phyloP scores from a whole-genome alignment of 352 stramenopile genomes.

The Pythium guiyangense region DNA sequence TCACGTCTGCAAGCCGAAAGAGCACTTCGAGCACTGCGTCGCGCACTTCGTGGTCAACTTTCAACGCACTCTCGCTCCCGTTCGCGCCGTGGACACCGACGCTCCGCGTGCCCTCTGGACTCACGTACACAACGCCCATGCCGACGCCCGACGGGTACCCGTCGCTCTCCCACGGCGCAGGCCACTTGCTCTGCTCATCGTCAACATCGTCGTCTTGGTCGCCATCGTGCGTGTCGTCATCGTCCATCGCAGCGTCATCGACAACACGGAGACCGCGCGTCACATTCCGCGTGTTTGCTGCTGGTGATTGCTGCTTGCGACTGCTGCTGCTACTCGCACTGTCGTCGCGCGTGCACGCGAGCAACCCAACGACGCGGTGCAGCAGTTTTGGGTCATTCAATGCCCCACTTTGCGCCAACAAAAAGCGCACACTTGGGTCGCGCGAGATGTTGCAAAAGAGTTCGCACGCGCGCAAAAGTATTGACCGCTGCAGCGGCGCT shows the following conservation, averaged over 20 bases:
- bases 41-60: slow-evolving; percentile 73
- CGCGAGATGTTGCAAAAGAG: slow-evolving; percentile 56
- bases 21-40: slow-evolving; percentile 71
- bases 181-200: slow-evolving; percentile 47
- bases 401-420: slow-evolving; percentile 35
- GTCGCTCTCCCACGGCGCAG: slow-evolving; percentile 74
- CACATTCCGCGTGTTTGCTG: not conserved
- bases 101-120: slow-evolving; percentile 54
- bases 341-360: slow-evolving; percentile 50
- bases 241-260: slow-evolving; percentile 41
- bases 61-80: slow-evolving; percentile 32
- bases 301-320: not conserved
- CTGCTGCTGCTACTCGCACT: slow-evolving; percentile 36
- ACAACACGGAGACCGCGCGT: slow-evolving; percentile 25
- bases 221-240: slow-evolving; percentile 42
- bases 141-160: slow-evolving; percentile 56
- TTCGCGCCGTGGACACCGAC: slow-evolving; percentile 16
- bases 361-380: slow-evolving; percentile 40
- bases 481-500: slow-evolving; percentile 34
- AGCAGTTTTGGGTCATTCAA: slow-evolving; percentile 44
- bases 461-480: slow-evolving; percentile 60
- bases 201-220: slow-evolving; percentile 33
- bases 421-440: slow-evolving; percentile 38
- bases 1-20: slow-evolving; percentile 60
- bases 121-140: slow-evolving; percentile 80